Base-by-base conservation (phyloP, 108 stramenopile genomes). In the Conticribra weissflogii region DNA sequence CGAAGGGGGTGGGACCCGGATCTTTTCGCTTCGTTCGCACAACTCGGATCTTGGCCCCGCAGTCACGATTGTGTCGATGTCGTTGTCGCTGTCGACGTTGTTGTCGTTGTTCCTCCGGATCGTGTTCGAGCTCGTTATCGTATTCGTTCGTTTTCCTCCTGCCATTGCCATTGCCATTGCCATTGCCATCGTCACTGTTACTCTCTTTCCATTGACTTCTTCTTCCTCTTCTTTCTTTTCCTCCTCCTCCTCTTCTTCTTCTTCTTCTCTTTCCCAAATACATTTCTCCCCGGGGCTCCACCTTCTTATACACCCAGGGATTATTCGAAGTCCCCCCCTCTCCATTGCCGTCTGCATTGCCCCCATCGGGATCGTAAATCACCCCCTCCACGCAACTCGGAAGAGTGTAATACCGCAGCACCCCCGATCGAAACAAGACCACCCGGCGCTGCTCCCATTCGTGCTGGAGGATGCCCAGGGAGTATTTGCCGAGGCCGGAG, bases 361-460 rank as follows among this genome's bases (percentile, higher is more conserved):
- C n/a, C 29, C 23, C 15, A 23, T 30, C 33, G 12, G 71, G 65
- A 59, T 63, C 56, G 46, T 65, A 62, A 17, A 23, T 48, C 23
- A 64, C 50, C 24, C 50, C 69, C 65, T 52, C 49, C 51, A 53
- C 44, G n/a, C 54, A 59, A 41, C 48, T 46, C 7, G 27, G 3
- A 18, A 72, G 58, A 4, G 71, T 54, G 36, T 79, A 79, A 41
- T 79, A 79, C 24, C 65, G 49, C 45, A 79, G 45, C 51, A 65
- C 66, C 12, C 78, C 78, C 28, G 78, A 79, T 8, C 51, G 53
- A 31, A 68, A 56, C 44, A 79, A 59, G 2, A 58, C 54, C 4
- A 72, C 65, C 21, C 78, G 66, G 28, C 78, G 71, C 55, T 79
- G 71, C 44, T 79, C 78, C 78, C 78, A 79, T 61, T 79, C 78